Evolutionary conservation across 352 stramenopile species (phyloP), one percentile per base, ranked within the genome.

Genomic region (Globisporangium irregulare): DNA sequence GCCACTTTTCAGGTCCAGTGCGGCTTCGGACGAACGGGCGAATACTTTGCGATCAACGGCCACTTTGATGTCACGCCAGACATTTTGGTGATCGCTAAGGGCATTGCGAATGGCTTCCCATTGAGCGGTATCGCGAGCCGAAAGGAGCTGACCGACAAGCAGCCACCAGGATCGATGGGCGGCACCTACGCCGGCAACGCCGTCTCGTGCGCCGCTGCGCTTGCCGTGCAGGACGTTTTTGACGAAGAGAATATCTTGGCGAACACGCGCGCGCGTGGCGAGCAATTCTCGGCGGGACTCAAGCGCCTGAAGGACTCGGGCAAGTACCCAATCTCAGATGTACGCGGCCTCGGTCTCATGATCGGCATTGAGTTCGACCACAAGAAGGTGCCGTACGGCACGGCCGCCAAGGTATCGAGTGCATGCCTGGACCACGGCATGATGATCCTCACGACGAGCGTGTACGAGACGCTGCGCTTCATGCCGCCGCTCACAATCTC

Each of bases 51-150:
- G 41, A 92, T 95, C 41, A 74, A 97, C 69, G 77, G 92, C 64
- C 75, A 95, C 70, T 87, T 87, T 58, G 79, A 95, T 66, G 82
- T 97, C 3, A 73, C 88, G 43, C 92, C 94, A 20, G 94, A 98
- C 73, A 97, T 98, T 65, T 70, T 98, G 38, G 81, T 93, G 24
- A 97, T 97, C 74, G 94, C 94, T 69, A 98, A 98, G 77, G 93
- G 93, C 25, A 97, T 98, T 69, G 94, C 91, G 3, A 92, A 90
- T 60, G 94, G 94, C 7, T 97, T 97, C 69, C 94, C 94, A 36
- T 78, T 98, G 38, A 95, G 91, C 65, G 94, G 80, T 4, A 85
- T 98, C 72, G 91, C 89, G 8, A 95, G 91, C 25, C 79, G 90
- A 22, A 87, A 88, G 65, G 89, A 98, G 59, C 74, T 98, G 48